Base-by-base conservation (phyloP, 495 filamentous ascomycete genomes). In the Penicillium cinerascens region DNA sequence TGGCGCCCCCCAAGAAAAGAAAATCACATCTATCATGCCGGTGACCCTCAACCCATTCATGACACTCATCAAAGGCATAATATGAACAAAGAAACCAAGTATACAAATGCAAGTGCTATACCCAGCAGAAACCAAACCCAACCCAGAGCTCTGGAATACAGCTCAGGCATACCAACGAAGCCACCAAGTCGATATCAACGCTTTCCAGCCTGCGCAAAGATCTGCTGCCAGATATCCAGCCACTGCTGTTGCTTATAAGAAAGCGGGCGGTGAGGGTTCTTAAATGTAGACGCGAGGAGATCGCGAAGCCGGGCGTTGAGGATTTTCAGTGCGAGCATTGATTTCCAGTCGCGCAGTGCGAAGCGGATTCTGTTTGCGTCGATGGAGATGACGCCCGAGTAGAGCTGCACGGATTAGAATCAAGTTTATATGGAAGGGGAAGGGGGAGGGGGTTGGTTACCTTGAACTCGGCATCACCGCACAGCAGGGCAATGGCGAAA, bases 351-450 rank as follows among this genome's bases (percentile, higher is more conserved):
- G n/a, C 83, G 78, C 2, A 92, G 77, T 21, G 86, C 76, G 65
- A 96, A 96, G n/a, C 88, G 81, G n/a, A 92, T 76, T 25, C 90
- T 79, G 70, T 95, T 92, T 9, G 87, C 82, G 67, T 96, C 91
- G 44, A 98, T 80, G 7, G 89, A 82, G 22, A 95, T 73, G 4
- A 95, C 86, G 5, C 93, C 93, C 4, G 92, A 80, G 65, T 88
- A 92, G 6, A 46, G 9, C 21, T 36, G 42, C 11, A 43, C n/a
- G n/a, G n/a, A n/a, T n/a, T n/a, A n/a, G n/a, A 33, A 41, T 37
- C 4, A 16, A 20, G 20, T 23, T 46, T 26, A 44, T 18, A 18
- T 39, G n/a, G n/a, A 39, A 17, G 15, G 25, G 27, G 21, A 51
- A 6, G 3, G 17, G 39, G 11, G 43, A 45, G 43, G 26, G 10